Conservation (phyloP, 2,329 filamentous ascomycete genomes). For the Botrytis pseudocinerea region DNA sequence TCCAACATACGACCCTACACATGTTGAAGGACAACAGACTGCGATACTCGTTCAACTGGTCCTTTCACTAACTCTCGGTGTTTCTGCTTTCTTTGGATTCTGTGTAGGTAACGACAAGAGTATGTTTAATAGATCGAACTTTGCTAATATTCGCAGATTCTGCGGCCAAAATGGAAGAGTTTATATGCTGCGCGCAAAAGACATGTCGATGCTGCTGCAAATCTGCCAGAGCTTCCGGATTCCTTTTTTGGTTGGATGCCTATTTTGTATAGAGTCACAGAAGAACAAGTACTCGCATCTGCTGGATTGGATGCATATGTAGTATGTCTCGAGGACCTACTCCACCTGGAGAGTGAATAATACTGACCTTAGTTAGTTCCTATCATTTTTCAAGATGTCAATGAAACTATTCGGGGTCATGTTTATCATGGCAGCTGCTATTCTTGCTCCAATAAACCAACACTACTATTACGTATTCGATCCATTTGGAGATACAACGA, state of each 20-base stretch:
- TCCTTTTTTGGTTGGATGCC: constrained; percentile 93
- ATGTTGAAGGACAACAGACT: constrained; percentile 35
- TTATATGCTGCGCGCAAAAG: constrained; percentile 89
- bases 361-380: constrained; percentile 56
- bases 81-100: constrained; percentile 72
- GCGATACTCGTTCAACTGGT: constrained; percentile 61
- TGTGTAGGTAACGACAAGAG: constrained; percentile 55
- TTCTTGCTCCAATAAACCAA: constrained; percentile 85
- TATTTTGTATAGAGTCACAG: constrained; percentile 77
- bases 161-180: constrained; percentile 87
- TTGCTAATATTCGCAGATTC: constrained; percentile 55
- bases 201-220: constrained; percentile 58
- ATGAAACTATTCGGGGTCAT: constrained; percentile 79
- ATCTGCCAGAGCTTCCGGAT: constrained; percentile 77
- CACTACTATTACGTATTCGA: constrained; percentile 51
- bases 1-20: constrained; percentile 32
- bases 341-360: neutral
- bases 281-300: constrained; percentile 85
- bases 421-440: constrained; percentile 74
- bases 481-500: constrained; percentile 26
- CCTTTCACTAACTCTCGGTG: constrained; percentile 69
- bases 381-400: constrained; percentile 95
- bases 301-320: constrained; percentile 95
- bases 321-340: constrained; percentile 47
- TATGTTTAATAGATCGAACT: constrained; percentile 16